A percentile compares a stretch with the other conserved stretches of the same genome.
These are phyloP conservation scores for Tuber calosporum DNA, from an alignment of 495 filamentous ascomycete genomes.

Conservation along the genomic window DNA sequence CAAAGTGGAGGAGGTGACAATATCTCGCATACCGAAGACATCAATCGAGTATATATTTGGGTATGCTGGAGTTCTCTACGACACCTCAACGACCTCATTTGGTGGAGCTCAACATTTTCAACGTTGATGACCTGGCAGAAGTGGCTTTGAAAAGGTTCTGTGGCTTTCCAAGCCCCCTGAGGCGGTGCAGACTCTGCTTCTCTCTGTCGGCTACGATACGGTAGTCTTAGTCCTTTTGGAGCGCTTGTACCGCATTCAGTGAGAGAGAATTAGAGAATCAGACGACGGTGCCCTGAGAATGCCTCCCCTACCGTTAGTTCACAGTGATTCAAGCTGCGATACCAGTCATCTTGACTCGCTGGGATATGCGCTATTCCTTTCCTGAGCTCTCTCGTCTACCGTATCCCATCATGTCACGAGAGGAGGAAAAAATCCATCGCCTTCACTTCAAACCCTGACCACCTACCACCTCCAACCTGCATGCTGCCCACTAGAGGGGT, in stretches of 20 bases:
- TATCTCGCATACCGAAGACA: background rate
- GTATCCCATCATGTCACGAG: background rate
- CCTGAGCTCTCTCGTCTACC: background rate
- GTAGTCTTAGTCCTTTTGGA: no score
- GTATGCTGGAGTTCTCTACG: background rate
- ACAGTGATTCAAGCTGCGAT: background rate
- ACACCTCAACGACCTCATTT: background rate
- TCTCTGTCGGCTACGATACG: background rate
- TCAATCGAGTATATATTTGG: background rate
- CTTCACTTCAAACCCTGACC: background rate
- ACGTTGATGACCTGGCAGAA: background rate
- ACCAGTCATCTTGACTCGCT: background rate
- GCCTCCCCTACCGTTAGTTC: no score
- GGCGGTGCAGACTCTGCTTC: background rate
- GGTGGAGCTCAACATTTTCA: background rate
- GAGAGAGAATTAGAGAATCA: no score
- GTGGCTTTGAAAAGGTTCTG: background rate
- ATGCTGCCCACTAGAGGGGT: conserved; percentile 13
- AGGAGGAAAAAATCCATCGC: background rate
- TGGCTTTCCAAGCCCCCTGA: background rate
- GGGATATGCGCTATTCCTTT: no score
- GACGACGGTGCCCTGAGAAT: no score
- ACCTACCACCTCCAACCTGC: background rate
- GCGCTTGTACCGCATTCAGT: no score
- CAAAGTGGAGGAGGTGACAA: background rate